These are phyloP conservation scores for Euphorbia schlechtendalii DNA, from an alignment of 441 rosid species.

Conservation along the genomic window DNA sequence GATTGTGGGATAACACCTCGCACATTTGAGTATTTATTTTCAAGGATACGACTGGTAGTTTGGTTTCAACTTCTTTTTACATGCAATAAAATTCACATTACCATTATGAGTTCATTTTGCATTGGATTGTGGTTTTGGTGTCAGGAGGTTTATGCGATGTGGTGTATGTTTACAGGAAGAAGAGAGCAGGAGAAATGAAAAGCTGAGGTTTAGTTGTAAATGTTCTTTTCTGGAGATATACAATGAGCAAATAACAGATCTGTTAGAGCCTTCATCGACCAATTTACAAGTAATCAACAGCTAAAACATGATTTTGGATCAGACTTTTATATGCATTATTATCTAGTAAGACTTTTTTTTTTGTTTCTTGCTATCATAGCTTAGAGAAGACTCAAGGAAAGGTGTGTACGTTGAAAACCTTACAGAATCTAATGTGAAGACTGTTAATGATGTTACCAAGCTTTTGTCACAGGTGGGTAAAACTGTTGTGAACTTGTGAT, in stretches of 20 bases:
- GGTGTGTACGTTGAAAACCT: constrained; percentile 92
- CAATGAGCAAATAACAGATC: constrained; percentile 89
- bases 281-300: constrained; percentile 64
- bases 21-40: constrained; percentile 68
- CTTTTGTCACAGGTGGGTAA: constrained; percentile 64
- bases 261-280: constrained; percentile 83
- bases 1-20: constrained; percentile 91
- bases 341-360: constrained; percentile 11
- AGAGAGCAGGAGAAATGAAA: constrained; percentile 69
- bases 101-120: background rate
- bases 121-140: background rate
- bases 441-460: constrained; percentile 60
- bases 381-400: constrained; percentile 84
- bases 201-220: constrained; percentile 73
- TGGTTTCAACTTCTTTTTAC: constrained; percentile 2
- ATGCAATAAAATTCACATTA: background rate
- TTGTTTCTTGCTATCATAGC: constrained; percentile 42
- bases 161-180: constrained; percentile 53
- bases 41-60: constrained; percentile 61
- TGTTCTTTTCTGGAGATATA: constrained; percentile 94
- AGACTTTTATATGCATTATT: constrained; percentile 7
- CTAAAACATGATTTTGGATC: constrained; percentile 15
- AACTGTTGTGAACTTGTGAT: constrained; percentile 7
- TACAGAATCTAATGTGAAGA: constrained; percentile 56
- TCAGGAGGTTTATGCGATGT: constrained; percentile 12